Base-by-base conservation (phyloP, 345 rosid species). In the Pistacia integerrima region DNA sequence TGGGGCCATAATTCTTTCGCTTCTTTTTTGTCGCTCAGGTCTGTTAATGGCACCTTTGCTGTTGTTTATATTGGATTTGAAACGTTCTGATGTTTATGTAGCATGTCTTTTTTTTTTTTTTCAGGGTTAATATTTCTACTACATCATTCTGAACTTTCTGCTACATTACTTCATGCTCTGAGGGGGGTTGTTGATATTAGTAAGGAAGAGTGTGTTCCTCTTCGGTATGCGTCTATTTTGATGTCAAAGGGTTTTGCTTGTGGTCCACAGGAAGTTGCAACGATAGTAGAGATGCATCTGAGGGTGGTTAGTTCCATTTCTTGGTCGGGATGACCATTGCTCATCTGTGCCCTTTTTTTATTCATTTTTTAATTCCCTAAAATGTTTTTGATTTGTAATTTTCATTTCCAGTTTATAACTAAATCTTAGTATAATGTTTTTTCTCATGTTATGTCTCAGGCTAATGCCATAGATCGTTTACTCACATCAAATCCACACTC, bases 241-340 rank as follows among this genome's bases (percentile, higher is more conserved):
- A 77, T 86, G 80, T 86, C 97, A 46, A 93, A 93, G 86, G 99
- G 99, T 70, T 96, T 96, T 82, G 85, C 93, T 74, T 96, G 99
- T 76, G 87, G 89, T 83, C 89, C 90, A 11, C 82, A 73, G 60
- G 97, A 92, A 89, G 89, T 93, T 84, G 98, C 97, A 70, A 84
- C 87, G 77, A 91, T 90, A 85, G 85, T 96, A 76, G 98, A 92
- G 88, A 88, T 89, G 85, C 92, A 96, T 85, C 80, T 96, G 90
- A 90, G 97, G 79, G 97, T 92, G 98, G 99, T 93, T 75, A 79
- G 99, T 91, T 81, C 61, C 79, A n/a, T 74, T 78, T 33, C 70
- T 74, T 56, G 12, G 17, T 66, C 54, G 49, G 73, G 22, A 60
- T 67, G 77, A 33, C 59, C 61, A n/a, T 6, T 51, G 56, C 14